Evolutionary conservation across 208 protist genomes (phyloP), one percentile per base, ranked within the genome.

Genomic region (Wallacemonas sp.): DNA sequence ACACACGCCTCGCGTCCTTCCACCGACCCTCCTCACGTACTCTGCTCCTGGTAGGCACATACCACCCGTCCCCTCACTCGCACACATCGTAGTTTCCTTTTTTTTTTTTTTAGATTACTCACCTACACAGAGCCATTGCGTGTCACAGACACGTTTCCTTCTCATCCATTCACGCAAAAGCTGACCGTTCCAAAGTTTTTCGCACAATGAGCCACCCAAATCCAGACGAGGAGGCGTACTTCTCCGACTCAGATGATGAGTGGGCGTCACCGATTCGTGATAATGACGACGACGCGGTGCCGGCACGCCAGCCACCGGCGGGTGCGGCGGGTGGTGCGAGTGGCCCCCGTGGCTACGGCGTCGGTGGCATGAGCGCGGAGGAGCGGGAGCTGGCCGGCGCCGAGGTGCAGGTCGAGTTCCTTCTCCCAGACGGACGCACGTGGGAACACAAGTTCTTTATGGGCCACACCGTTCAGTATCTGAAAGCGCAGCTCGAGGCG

Each of bases 401-500:
- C 2, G 17, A 62, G 21, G 78, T 87, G 3, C 21, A 59, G 22
- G 70, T 86, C 22, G 59, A 66, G 32, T 85, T 89, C 58, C 29
- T 64, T 46, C 59, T 93, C 13, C 87, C 84, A 2, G 41, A 62
- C 38, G 79, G 74, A 12, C 33, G 46, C 24, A 74, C 24, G 27
- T 32, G 81, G 41, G 41, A 60, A 52, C 59, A 69, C 12, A 63
- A 41, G 15, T 89, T 87, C 55, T 87, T 79, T 64, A 92, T 91
- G 82, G 86, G 89, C 10, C 85, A 95, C 64, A 93, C 75, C 26
- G 66, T 95, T 3, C 83, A 86, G 64, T 77, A 79, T 58, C 53
- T 95, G 22, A 95, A 95, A 65, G 59, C 79, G 38, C 58, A 79
- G 24, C 63, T 95, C 50, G 83, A 95, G 65, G 71, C 84, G 52